Evolutionary conservation across 257 asterid species (phyloP), one percentile per base, ranked within the genome.

Genomic region (Craterostigma plantagineum): DNA sequence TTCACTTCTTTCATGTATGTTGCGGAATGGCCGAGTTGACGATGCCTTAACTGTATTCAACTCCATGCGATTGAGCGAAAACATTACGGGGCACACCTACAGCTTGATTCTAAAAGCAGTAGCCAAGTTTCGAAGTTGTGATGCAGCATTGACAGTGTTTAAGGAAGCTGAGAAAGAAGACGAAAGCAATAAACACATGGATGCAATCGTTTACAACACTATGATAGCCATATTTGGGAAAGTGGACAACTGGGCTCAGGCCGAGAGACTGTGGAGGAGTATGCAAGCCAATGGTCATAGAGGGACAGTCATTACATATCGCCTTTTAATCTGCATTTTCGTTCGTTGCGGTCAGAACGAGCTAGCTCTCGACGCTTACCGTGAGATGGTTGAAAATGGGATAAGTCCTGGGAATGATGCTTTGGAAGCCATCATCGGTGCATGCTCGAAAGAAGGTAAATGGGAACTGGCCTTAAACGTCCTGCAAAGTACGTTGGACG

Each of bases 341-440:
- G 92, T 71, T 23, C 93, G 95, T 2, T 87, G 81, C 45, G 67
- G 81, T 43, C 87, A 64, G 53, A 68, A 70, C 41, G 97, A 81
- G 35, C 69, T 87, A 51, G 95, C 97, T 27, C 66, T 81, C n/a
- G 95, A 79, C 54, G 93, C 92, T 15, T 76, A 87, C 47, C 63
- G 51, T 23, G 97, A 87, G 64, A 79, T 87, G 97, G 41, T 72
- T 57, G 76, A 43, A 33, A 71, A 68, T 35, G 76, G 77, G 6
- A 9, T 87, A 34, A 55, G 23, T 34, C 82, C 97, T 0, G 33
- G 58, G 10, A 60, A 60, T 34, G 97, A 81, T 54, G 73, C 57
- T 7, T 73, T 87, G 95, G 76, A 87, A 57, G 97, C 95, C 39
- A 43, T 81, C n/a, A 64, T 79, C 33, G 92, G 95, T 56, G 93